These are phyloP conservation scores for Solioccasus polychromus DNA, from an alignment of 768 basidiomycete genomes.

Conservation along the genomic window DNA sequence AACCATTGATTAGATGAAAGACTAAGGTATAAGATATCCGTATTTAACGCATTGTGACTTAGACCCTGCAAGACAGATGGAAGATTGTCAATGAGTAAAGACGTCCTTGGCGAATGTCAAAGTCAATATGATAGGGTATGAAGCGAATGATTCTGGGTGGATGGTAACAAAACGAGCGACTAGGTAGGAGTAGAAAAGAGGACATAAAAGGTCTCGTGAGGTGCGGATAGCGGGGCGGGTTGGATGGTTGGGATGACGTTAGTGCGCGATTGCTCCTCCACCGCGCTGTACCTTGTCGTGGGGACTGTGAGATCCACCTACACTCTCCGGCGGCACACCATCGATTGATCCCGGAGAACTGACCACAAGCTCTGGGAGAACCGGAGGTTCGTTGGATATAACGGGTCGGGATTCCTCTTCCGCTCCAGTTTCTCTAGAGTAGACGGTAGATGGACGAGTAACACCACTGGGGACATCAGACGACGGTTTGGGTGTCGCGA, in stretches of 20 bases:
- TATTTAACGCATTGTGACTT: background rate
- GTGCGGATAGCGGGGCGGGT: no score
- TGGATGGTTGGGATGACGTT: background rate
- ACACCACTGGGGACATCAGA: conserved; percentile 16
- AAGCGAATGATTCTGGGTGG: conserved; percentile 1
- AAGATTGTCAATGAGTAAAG: background rate
- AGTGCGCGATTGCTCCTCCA: conserved; percentile 21
- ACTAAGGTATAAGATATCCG: conserved; percentile 8
- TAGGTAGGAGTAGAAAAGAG: no score
- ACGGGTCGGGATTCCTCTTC: conserved; percentile 22
- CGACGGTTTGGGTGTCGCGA: conserved; percentile 29
- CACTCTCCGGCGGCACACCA: conserved; percentile 20
- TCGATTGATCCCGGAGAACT: conserved; percentile 34
- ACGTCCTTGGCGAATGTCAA: background rate
- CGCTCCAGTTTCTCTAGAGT: conserved; percentile 28
- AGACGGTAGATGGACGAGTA: conserved; percentile 29
- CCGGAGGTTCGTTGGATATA: conserved; percentile 30
- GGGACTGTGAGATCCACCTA: conserved; percentile 13
- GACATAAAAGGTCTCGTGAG: no score
- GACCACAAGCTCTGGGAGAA: conserved; percentile 34
- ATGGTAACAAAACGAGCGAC: conserved; percentile 18
- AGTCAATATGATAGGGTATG: conserved; percentile 8
- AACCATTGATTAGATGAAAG: conserved; percentile 3
- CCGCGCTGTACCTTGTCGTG: conserved; percentile 20
- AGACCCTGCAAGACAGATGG: background rate